Conservation (phyloP, 805 yeast species). For the Saccharomyces paradoxus region DNA sequence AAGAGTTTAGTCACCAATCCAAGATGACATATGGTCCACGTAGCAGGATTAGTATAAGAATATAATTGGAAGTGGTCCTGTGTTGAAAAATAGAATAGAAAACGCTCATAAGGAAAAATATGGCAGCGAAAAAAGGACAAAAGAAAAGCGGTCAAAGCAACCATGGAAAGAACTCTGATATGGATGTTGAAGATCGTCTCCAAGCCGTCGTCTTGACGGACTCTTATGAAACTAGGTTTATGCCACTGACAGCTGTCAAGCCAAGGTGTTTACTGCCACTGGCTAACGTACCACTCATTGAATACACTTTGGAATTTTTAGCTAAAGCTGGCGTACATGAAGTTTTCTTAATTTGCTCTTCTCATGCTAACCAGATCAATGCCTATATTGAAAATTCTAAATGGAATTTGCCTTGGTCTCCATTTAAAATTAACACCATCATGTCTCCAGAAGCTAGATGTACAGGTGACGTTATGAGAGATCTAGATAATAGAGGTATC, state of each 20-base stretch:
- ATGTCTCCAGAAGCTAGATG: constrained; percentile 81
- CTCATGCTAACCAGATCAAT: constrained; percentile 85
- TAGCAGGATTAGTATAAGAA: background rate
- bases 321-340: constrained; percentile 87
- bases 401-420: constrained; percentile 64
- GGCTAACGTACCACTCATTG: constrained; percentile 89
- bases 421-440: constrained; percentile 72
- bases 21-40: background rate
- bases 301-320: constrained; percentile 87
- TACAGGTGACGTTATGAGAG: constrained; percentile 97
- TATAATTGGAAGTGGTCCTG: background rate
- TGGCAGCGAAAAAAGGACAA: constrained; percentile 28
- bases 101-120: constrained; percentile 1
- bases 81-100: background rate
- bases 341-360: constrained; percentile 80
- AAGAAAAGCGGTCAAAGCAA: constrained; percentile 10
- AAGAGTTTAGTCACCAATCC: background rate
- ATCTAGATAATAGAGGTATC: constrained; percentile 81
- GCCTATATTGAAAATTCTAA: constrained; percentile 66
- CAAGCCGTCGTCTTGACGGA: constrained; percentile 95
- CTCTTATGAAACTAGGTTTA: constrained; percentile 83
- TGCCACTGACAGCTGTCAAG: constrained; percentile 77
- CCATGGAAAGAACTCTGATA: constrained; percentile 41
- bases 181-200: constrained; percentile 60
- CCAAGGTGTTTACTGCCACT: constrained; percentile 90